Conservation (phyloP, 805 yeast genomes). For the Saturnispora ahearnii region DNA sequence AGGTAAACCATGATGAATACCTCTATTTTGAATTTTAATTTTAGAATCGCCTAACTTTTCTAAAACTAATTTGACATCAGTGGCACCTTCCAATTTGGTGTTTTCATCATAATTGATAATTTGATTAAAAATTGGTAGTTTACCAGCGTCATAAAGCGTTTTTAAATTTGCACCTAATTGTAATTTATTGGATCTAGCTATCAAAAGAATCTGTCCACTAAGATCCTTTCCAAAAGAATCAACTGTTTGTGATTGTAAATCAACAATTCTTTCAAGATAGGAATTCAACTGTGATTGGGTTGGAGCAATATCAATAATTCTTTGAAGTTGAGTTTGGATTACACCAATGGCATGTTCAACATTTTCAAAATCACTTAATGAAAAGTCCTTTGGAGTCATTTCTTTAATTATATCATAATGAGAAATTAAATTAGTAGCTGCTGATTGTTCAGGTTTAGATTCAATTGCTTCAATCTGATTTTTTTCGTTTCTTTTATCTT, state of each 20-base stretch:
- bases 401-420: conserved; percentile 3
- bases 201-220: conserved; percentile 38
- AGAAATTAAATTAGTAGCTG: not conserved
- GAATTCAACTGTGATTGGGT: conserved; percentile 34
- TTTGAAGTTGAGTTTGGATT: conserved; percentile 42
- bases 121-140: conserved; percentile 46
- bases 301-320: conserved; percentile 50
- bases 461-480: conserved; percentile 4
- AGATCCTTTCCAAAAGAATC: conserved; percentile 8
- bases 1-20: conserved; percentile 33
- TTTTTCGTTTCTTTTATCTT: conserved; percentile 3
- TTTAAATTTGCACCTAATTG: conserved; percentile 54
- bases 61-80: conserved; percentile 12
- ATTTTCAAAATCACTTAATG: conserved; percentile 11
- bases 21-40: conserved; percentile 12
- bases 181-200: conserved; percentile 45
- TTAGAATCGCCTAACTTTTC: conserved; percentile 8
- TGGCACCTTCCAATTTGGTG: conserved; percentile 15
- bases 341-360: conserved; percentile 47
- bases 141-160: conserved; percentile 39
- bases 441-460: conserved; percentile 1
- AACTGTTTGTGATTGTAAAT: not conserved
- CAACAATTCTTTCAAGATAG: conserved; percentile 17
- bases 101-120: conserved; percentile 36
- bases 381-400: not conserved